phyloP scores from a whole-genome alignment of 305 asterid genomes.

The Solanum hybrid region DNA sequence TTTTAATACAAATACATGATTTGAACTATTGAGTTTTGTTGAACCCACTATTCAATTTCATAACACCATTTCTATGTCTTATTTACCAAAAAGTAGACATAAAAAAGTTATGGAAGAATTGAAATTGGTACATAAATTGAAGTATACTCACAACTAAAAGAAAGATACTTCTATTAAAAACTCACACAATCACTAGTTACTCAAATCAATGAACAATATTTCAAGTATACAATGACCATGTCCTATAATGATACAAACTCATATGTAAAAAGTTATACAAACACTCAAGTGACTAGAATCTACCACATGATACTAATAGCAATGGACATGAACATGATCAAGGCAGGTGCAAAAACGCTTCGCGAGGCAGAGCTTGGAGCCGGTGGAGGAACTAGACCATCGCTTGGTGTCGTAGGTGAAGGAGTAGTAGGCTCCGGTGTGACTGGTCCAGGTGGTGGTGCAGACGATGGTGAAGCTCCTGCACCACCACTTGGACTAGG shows the following conservation, averaged over 20 bases:
- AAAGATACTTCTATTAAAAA: neutral
- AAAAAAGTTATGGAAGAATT: too few species aligned
- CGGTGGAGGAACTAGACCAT: constrained; percentile 10
- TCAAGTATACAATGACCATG: neutral
- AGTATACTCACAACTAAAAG: neutral
- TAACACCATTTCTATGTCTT: neutral
- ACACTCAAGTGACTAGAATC: neutral
- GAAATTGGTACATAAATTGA: too few species aligned
- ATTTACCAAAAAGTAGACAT: neutral
- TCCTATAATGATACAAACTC: constrained; percentile 4
- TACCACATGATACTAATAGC: neutral
- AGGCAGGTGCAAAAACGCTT: neutral
- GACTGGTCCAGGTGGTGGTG: neutral
- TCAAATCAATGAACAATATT: neutral
- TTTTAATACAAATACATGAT: neutral
- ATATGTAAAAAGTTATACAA: neutral
- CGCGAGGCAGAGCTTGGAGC: constrained; percentile 5
- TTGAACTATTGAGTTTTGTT: neutral
- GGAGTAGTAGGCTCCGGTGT: neutral
- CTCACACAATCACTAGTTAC: neutral
- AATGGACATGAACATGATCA: neutral
- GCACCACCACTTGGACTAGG: constrained; percentile 6
- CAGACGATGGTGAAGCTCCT: neutral
- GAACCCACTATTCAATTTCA: neutral
- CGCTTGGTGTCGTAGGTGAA: constrained; percentile 7